Percentiles rank a stretch among this genome's conserved stretches.
Evolutionary conservation across 208 protist genomes (phyloP).

Genomic region (Wallacemonas rigidus): DNA sequence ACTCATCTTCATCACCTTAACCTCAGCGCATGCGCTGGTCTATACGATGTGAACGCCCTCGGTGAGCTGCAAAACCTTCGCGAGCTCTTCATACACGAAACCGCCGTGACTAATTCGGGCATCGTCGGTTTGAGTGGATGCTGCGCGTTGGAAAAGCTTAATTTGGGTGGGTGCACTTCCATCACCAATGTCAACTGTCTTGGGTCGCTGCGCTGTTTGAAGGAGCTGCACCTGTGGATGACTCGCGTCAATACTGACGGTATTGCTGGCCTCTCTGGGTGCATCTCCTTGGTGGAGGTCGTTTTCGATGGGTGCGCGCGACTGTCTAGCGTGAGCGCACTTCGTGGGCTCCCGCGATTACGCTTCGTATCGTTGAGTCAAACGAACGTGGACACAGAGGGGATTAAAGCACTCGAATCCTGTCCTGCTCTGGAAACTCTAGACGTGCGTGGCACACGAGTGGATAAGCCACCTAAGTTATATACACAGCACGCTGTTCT

Average conservation of each 20-base stretch:
- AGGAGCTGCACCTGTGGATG: conserved; percentile 62
- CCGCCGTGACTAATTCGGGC: conserved; percentile 32
- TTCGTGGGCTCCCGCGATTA: conserved; percentile 29
- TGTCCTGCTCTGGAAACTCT: conserved; percentile 47
- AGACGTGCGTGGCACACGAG: conserved; percentile 35
- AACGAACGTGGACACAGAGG: conserved; percentile 36
- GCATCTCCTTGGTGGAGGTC: conserved; percentile 42
- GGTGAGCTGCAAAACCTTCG: conserved; percentile 18
- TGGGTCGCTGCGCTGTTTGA: conserved; percentile 20
- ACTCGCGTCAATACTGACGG: conserved; percentile 46
- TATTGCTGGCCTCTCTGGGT: conserved; percentile 34
- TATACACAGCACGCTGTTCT: conserved; percentile 41
- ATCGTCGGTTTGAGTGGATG: conserved; percentile 34
- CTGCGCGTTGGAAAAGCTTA: conserved; percentile 39
- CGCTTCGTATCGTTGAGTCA: conserved; percentile 43
- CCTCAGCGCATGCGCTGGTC: conserved; percentile 3
- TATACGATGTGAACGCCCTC: conserved; percentile 12
- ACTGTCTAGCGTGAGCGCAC: conserved; percentile 40
- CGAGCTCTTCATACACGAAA: conserved; percentile 53
- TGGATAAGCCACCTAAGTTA: conserved; percentile 37
- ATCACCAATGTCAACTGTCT: conserved; percentile 59
- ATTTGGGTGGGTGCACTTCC: conserved; percentile 43
- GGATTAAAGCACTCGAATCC: conserved; percentile 40
- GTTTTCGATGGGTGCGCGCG: conserved; percentile 45
- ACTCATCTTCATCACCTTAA: conserved; percentile 1